phyloP scores from a whole-genome alignment of 2,329 filamentous ascomycete species.

The Dichotomopilus funicola region DNA sequence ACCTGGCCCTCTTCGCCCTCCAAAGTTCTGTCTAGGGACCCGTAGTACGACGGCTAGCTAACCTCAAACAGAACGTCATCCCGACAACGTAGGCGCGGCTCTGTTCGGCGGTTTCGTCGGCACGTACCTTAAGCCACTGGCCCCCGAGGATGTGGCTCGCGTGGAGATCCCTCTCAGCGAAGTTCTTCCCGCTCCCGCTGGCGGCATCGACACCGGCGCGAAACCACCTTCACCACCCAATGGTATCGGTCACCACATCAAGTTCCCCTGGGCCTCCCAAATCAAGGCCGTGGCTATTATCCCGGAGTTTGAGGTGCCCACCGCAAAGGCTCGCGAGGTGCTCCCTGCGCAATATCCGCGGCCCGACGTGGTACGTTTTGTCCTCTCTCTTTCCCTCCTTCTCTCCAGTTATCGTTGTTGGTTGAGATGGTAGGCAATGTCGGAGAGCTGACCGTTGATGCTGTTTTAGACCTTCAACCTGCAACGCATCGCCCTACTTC shows the following conservation, averaged over 20 bases:
- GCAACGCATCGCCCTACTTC: constrained; percentile 85
- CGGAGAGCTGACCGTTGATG: background rate
- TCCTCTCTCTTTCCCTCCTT: background rate
- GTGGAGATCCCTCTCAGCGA: constrained; percentile 93
- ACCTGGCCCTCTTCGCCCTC: too few relatives aligned
- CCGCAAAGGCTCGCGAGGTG: constrained; percentile 80
- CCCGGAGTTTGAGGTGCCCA: constrained; percentile 92
- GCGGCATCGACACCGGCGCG: constrained; percentile 83
- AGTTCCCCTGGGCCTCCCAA: constrained; percentile 86
- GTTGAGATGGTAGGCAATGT: background rate
- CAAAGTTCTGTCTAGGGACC: too few relatives aligned
- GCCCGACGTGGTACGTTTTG: constrained; percentile 65
- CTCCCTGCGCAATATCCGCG: constrained; percentile 74
- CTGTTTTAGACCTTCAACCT: constrained; percentile 69
- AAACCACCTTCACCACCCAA: constrained; percentile 81
- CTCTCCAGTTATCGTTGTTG: background rate
- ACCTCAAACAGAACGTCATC: constrained; percentile 61
- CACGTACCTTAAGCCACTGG: constrained; percentile 88
- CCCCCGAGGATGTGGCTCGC: constrained; percentile 79
- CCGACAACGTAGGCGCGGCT: constrained; percentile 90
- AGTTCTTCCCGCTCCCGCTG: constrained; percentile 82
- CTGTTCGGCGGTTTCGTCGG: constrained; percentile 95
- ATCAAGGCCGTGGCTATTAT: constrained; percentile 98
- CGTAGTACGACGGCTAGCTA: background rate
- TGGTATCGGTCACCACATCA: constrained; percentile 93